Evolutionary conservation across 2,329 filamentous ascomycete species (phyloP).

Genomic region (Nemania diffusa): DNA sequence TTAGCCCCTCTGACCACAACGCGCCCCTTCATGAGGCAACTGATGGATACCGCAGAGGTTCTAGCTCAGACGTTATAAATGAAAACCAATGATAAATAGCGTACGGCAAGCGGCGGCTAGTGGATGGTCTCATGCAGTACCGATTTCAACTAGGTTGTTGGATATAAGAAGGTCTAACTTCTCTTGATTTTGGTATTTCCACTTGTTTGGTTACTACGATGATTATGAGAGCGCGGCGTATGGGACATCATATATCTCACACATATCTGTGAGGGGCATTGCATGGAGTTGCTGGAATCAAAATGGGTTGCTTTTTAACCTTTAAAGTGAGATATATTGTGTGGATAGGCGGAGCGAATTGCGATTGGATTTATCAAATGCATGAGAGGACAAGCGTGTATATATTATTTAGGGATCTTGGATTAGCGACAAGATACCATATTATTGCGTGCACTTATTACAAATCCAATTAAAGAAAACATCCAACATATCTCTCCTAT

Average conservation of each 20-base stretch:
- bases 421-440: not conserved
- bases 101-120: conserved; percentile 40
- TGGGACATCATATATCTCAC: conserved; percentile 19
- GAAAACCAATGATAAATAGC: conserved; percentile 37
- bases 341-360: conserved; percentile 5
- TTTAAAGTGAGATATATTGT: conserved; percentile 4
- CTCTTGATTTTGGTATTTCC: conserved; percentile 16
- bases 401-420: conserved; percentile 5
- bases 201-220: conserved; percentile 21
- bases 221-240: conserved; percentile 35
- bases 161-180: conserved; percentile 20
- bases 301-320: conserved; percentile 14
- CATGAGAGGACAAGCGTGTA: conserved; percentile 6
- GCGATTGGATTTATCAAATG: conserved; percentile 8
- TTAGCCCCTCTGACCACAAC: conserved; percentile 36
- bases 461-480: not conserved
- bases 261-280: conserved; percentile 29
- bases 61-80: conserved; percentile 19
- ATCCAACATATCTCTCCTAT: not conserved
- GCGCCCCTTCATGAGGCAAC: conserved; percentile 27
- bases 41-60: conserved; percentile 31
- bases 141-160: conserved; percentile 27
- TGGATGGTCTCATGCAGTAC: conserved; percentile 41
- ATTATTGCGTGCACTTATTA: conserved; percentile 1
- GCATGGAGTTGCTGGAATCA: conserved; percentile 29